These are phyloP conservation scores for Globisporangium spiculum DNA, from an alignment of 352 stramenopile genomes.

Conservation along the genomic window DNA sequence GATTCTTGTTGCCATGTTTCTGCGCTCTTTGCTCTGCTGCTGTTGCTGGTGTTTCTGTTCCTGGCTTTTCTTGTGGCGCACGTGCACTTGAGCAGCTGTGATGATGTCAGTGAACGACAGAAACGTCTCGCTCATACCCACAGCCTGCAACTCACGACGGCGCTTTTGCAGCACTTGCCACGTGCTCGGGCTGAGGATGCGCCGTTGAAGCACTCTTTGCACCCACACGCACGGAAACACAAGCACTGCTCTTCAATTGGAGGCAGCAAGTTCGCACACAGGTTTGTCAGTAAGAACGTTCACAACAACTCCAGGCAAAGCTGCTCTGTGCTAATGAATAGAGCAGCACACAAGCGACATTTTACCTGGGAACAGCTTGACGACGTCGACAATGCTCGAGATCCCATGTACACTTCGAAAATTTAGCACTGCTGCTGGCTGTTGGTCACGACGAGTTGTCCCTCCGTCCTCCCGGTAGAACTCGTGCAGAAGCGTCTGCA, in stretches of 20 bases:
- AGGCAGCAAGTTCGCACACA: not conserved
- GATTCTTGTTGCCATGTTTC: not conserved
- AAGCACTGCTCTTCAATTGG: conserved; percentile 33
- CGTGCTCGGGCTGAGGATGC: conserved; percentile 45
- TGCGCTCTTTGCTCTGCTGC: not conserved
- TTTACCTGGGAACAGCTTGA: conserved; percentile 55
- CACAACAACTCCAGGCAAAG: not conserved
- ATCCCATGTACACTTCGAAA: conserved; percentile 34
- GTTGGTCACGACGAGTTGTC: not conserved
- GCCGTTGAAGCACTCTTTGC: conserved; percentile 45
- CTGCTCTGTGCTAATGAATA: not conserved
- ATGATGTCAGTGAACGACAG: conserved; percentile 43
- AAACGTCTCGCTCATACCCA: conserved; percentile 23
- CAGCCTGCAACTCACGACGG: conserved; percentile 32
- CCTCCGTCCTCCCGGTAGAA: conserved; percentile 24
- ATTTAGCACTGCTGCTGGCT: not conserved
- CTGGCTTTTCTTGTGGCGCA: conserved; percentile 16
- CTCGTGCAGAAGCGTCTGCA: conserved; percentile 22
- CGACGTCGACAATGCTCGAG: conserved; percentile 32
- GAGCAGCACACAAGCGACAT: not conserved
- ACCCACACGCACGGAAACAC: conserved; percentile 62
- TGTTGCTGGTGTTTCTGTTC: not conserved
- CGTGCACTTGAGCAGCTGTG: conserved; percentile 20
- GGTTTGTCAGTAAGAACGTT: not conserved
- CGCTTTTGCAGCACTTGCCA: conserved; percentile 40